Base-by-base conservation (phyloP, 2,329 filamentous ascomycete genomes). In the Fusarium nanum region DNA sequence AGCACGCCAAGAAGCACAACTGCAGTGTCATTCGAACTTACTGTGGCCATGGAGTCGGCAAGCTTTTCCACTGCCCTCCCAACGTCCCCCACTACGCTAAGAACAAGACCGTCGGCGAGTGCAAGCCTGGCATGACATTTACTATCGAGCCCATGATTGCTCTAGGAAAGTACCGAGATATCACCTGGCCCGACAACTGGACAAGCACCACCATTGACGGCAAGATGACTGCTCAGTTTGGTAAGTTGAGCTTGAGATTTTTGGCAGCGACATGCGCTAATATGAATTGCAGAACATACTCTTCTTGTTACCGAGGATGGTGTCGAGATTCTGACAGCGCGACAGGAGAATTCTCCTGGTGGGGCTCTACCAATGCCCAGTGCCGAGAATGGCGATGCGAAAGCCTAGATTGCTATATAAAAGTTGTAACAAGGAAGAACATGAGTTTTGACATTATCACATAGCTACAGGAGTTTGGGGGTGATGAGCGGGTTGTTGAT, bases 121-220 rank as follows among this genome's bases (percentile, higher is more conserved):
- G 94, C 64, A 98, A 98, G 83, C 91, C 93, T 1, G 96, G 96
- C 56, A 98, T 98, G 94, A 97, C 94, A 70, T 99, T 99, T 77
- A 99, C 96, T 1, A 99, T 99, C 67, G 96, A 99, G 83, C 96
- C 96, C 18, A 99, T 99, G 96, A 94, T 99, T 78, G 94, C 93
- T 42, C 81, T 98, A 58, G 96, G 96, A 62, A 94, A 93, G 66
- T 93, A 97, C 81, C 89, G 89, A 68, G 96, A 99, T 78, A 92
- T 96, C 79, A 98, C 94, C 1, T 99, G 96, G 96, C 96, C 96
- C 1, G 96, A 99, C 79, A 93, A 98, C 83, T 99, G 96, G 96
- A 99, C 96, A 2, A 97, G 94, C 81, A 93, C 93, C 7, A 99
- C 96, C 0, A 88, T 91, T 60, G 96, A 99, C 78, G 96, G 96